Evolutionary conservation across 1,284 basidiomycete species (phyloP).

Genomic region (Mixia osmundae): DNA sequence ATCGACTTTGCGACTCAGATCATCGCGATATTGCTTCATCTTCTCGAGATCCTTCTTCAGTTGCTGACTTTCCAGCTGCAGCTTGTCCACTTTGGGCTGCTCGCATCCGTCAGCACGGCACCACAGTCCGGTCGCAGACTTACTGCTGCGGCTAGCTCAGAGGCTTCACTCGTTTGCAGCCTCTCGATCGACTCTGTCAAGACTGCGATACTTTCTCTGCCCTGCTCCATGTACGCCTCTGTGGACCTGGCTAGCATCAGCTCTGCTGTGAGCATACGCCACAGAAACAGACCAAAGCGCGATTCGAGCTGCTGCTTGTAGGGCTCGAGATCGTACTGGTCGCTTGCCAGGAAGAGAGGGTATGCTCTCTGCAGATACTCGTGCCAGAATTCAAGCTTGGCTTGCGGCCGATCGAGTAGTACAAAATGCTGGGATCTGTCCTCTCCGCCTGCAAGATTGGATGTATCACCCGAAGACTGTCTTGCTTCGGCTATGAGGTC

Average conservation of each 20-base stretch:
- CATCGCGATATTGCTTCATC: slow-evolving; percentile 4
- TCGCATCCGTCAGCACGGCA: too few relatives aligned
- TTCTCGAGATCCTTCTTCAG: slow-evolving; percentile 7
- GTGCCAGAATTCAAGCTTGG: slow-evolving; percentile 14
- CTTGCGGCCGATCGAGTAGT: slow-evolving; percentile 10
- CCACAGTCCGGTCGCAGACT: not conserved
- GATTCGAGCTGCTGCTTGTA: slow-evolving; percentile 5
- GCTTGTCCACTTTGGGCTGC: slow-evolving; percentile 4
- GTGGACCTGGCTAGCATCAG: too few relatives aligned
- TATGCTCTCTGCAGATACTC: slow-evolving; percentile 12
- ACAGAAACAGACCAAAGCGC: too few relatives aligned
- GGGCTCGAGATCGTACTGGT: slow-evolving; percentile 9
- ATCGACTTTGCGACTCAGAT: too few relatives aligned
- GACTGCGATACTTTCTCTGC: slow-evolving; percentile 2
- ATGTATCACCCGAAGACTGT: not conserved
- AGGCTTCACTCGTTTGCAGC: slow-evolving; percentile 5
- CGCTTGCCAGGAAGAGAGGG: slow-evolving; percentile 11
- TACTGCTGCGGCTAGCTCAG: slow-evolving; percentile 1
- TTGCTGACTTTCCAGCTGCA: slow-evolving; percentile 4
- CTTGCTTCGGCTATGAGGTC: not conserved
- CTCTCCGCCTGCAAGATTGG: not conserved
- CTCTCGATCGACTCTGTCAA: slow-evolving; percentile 6
- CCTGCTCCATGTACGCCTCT: slow-evolving; percentile 4
- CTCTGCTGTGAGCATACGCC: too few relatives aligned
- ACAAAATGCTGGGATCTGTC: slow-evolving; percentile 2